Evolutionary conservation across 2,329 filamentous ascomycete genomes (phyloP).

Genomic region (Plectosphaerella sp.): DNA sequence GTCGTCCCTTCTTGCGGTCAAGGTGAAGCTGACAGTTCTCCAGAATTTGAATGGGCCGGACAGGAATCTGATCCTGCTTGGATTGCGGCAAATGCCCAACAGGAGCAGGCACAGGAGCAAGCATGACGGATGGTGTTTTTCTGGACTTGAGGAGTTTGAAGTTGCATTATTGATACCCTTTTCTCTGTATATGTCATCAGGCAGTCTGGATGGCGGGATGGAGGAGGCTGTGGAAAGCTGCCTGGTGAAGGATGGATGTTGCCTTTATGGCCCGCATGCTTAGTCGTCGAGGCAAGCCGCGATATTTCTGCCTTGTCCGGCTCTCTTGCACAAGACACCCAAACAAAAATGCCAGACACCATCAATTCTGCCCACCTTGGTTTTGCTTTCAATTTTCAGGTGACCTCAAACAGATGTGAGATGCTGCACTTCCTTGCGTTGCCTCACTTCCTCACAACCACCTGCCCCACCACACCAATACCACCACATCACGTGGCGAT

Average conservation of each 20-base stretch:
- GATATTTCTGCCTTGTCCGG: too few species aligned
- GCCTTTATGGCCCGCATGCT: background rate
- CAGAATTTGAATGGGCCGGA: conserved; percentile 37
- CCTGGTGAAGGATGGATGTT: background rate
- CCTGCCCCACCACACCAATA: background rate
- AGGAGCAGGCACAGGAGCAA: background rate
- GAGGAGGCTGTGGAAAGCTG: background rate
- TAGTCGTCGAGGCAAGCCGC: background rate
- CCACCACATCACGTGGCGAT: conserved; percentile 9
- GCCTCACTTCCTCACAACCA: conserved; percentile 1
- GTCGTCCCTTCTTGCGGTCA: background rate
- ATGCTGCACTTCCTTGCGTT: too few species aligned
- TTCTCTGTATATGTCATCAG: background rate
- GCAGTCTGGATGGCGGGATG: background rate
- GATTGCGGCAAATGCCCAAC: background rate
- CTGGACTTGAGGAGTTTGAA: conserved; percentile 8
- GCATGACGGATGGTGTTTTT: conserved; percentile 4
- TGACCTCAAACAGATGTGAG: too few species aligned
- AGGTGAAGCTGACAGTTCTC: background rate
- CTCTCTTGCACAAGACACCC: too few species aligned
- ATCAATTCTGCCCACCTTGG: background rate
- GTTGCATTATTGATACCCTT: conserved; percentile 4
- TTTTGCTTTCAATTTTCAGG: background rate
- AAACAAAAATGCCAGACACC: background rate
- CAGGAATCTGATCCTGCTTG: conserved; percentile 12